A percentile compares a stretch with the other conserved stretches of the same genome.
Conservation (phyloP, 2,329 filamentous ascomycete species). For the Neofusicoccum parvum region DNA sequence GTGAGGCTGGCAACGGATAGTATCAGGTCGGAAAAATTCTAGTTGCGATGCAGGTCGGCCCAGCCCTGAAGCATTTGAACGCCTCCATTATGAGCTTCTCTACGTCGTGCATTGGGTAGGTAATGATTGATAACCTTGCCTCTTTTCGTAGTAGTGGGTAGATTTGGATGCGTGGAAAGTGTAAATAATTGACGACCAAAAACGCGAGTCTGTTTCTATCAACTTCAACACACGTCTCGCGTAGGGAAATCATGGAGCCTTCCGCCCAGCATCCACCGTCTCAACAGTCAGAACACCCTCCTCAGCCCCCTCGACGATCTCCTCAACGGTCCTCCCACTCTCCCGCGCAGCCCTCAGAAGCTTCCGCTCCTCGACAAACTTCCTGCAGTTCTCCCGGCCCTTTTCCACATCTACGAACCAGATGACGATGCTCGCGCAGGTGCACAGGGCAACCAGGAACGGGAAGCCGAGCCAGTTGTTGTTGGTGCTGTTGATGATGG, state of each 20-base stretch:
- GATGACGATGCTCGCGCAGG: slow-evolving; percentile 15
- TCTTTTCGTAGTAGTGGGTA: too few relatives aligned
- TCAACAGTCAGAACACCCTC: neutral
- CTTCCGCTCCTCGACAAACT: slow-evolving; percentile 21
- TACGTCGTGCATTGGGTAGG: too few relatives aligned
- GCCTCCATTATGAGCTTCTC: too few relatives aligned
- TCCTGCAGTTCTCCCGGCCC: slow-evolving; percentile 18
- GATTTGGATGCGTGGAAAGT: too few relatives aligned
- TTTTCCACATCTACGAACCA: slow-evolving; percentile 20
- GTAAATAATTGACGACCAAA: too few relatives aligned
- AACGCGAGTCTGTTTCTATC: too few relatives aligned
- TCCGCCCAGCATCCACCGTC: neutral
- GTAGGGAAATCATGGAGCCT: neutral
- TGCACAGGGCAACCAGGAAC: slow-evolving; percentile 8
- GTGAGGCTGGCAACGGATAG: too few relatives aligned
- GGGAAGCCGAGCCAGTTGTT: slow-evolving; percentile 49
- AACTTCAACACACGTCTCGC: too few relatives aligned
- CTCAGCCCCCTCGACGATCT: slow-evolving; percentile 11
- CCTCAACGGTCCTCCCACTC: slow-evolving; percentile 12
- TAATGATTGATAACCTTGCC: too few relatives aligned
- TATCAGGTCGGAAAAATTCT: too few relatives aligned
- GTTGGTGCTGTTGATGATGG: slow-evolving; percentile 65
- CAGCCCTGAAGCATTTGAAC: too few relatives aligned
- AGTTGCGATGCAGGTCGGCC: too few relatives aligned
- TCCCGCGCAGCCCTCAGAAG: slow-evolving; percentile 3